A percentile compares a stretch with the other conserved stretches of the same genome.
Evolutionary conservation across 257 asterid genomes (phyloP).

Genomic region (Paraleonurus japonicus): DNA sequence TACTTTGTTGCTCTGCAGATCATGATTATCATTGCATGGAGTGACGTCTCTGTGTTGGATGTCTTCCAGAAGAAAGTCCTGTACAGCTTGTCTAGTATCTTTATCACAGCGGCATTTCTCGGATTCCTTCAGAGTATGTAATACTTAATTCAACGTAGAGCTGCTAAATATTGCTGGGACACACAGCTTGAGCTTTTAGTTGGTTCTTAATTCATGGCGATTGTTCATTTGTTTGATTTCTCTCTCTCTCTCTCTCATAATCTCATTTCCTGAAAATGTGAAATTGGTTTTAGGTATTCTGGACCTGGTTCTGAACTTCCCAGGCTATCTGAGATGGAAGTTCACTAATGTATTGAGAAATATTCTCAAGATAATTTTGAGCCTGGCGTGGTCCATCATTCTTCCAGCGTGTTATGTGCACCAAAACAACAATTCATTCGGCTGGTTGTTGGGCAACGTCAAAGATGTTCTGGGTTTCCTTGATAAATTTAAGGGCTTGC

Average conservation of each 20-base stretch:
- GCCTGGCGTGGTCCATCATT: slow-evolving; percentile 68
- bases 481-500: slow-evolving; percentile 57
- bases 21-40: slow-evolving; percentile 72
- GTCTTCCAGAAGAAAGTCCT: slow-evolving; percentile 57
- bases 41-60: slow-evolving; percentile 52
- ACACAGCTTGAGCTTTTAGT: neutral
- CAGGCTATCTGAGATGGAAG: slow-evolving; percentile 81
- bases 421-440: slow-evolving; percentile 41
- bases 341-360: slow-evolving; percentile 63
- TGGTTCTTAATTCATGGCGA: neutral
- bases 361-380: slow-evolving; percentile 67
- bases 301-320: slow-evolving; percentile 74
- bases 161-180: neutral
- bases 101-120: slow-evolving; percentile 72
- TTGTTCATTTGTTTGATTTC: slow-evolving; percentile 17
- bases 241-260: neutral
- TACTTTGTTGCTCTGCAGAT: slow-evolving; percentile 46
- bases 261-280: slow-evolving; percentile 9
- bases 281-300: slow-evolving; percentile 47
- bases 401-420: slow-evolving; percentile 64
- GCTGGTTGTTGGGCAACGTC: slow-evolving; percentile 34
- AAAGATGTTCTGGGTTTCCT: slow-evolving; percentile 49
- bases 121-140: slow-evolving; percentile 75
- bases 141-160: slow-evolving; percentile 7
- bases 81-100: slow-evolving; percentile 61